Base-by-base conservation (phyloP, 352 stramenopile genomes). In the Saprolegnia parasitica region DNA sequence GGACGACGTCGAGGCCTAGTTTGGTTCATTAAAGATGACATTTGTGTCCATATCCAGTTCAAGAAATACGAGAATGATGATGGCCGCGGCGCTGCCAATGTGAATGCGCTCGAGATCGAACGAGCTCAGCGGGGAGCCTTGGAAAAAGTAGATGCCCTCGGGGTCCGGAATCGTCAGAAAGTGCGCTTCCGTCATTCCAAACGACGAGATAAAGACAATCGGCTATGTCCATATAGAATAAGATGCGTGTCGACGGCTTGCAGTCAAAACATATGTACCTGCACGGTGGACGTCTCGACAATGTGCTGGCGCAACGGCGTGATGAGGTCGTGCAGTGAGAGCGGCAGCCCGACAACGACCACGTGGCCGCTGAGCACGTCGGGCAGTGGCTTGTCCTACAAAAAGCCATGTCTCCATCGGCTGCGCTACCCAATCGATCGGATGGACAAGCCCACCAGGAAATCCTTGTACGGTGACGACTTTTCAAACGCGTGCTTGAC, bases 121-220 rank as follows among this genome's bases (percentile, higher is more conserved):
- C 67, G 89, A 93, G 65, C 90, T 91, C 2, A 93, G 80, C 3
- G 85, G 83, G 21, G 85, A 93, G 5, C 85, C 85, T 18, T 81
- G 70, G 5, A 93, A 83, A 45, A 90, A 90, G 56, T 84, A 90
- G 3, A 93, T 75, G 39, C 16, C 45, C 3, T 29, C 55, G 0
- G 42, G n/a, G 63, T 70, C 63, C 18, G 42, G 42, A 23, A 70
- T 47, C 29, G 42, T 70, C 21, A 62, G 63, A 8, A 62, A 70
- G 21, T 70, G 63, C 29, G 54, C 21, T 24, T 70, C 63, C n/a
- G 63, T 61, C 63, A 70, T 70, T n/a, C 24, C 63, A 49, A 70
- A 70, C 21, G 63, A 46, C n/a, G 63, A 45, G 42, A 70, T 70
- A 26, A 70, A 70, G 4, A 70, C 45, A 20, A 70, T 70, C 3